phyloP scores from a whole-genome alignment of 2,329 filamentous ascomycete genomes.

The Arthrobotrys sinensis region DNA sequence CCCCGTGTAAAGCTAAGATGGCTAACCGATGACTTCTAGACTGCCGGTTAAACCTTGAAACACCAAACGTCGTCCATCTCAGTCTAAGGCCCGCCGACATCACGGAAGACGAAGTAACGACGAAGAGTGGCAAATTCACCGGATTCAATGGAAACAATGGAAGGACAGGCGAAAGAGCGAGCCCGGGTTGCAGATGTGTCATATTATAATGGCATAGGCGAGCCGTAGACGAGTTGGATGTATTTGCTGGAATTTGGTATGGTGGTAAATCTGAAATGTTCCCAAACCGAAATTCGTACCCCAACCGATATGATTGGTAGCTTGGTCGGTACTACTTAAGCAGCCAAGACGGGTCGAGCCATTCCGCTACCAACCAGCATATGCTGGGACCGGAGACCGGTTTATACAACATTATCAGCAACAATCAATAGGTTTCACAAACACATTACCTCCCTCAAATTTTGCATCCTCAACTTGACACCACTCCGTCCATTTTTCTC shows the following conservation, averaged over 20 bases:
- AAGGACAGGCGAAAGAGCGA: constrained; percentile 51
- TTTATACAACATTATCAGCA: no score
- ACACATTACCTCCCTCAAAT: no score
- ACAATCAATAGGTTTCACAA: no score
- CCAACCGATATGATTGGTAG: constrained; percentile 5
- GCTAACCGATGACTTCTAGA: constrained; percentile 52
- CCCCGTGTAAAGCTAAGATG: not conserved
- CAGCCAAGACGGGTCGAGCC: not conserved
- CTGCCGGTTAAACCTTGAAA: constrained; percentile 64
- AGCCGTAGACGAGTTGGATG: not conserved
- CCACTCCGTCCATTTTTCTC: not conserved
- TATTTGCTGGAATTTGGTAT: not conserved
- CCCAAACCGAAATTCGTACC: not conserved
- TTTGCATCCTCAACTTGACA: no score
- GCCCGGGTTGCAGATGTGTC: constrained; percentile 64
- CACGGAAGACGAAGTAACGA: constrained; percentile 64
- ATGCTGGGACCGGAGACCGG: not conserved
- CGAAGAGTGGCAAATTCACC: constrained; percentile 62
- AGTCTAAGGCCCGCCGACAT: constrained; percentile 64
- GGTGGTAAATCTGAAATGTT: not conserved
- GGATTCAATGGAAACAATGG: constrained; percentile 47
- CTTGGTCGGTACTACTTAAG: not conserved
- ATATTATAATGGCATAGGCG: constrained; percentile 61
- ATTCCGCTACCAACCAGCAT: not conserved
- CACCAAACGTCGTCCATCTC: constrained; percentile 64